Base-by-base conservation (phyloP, 2,329 filamentous ascomycete genomes). In the Microcyclosporella mali region DNA sequence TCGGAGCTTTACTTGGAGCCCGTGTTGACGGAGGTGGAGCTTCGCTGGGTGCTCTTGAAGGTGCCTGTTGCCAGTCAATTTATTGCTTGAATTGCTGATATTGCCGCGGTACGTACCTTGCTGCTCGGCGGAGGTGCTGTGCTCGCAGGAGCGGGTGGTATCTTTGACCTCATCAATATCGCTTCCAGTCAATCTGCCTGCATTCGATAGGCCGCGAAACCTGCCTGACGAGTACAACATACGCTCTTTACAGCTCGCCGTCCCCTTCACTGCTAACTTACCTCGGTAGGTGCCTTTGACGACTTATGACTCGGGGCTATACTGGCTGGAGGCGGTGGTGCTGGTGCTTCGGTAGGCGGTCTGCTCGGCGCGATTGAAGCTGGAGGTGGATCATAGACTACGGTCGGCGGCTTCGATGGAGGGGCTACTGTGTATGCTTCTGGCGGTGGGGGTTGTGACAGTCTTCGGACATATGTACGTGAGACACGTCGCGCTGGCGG, bases 381-480 rank as follows among this genome's bases (percentile, higher is more conserved):
- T 33, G 52, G 54, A 31, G 40, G n/a, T n/a, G n/a, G 25, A 28
- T 33, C 21, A 8, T 33, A 27, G 19, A 30, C 15, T 16, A 25
- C 32, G 35, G 39, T 27, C 16, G 35, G 16, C 11, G 41, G 36
- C 21, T 30, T 30, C n/a, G 42, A 37, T 14, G 44, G 50, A 36
- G 50, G 52, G 12, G 50, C 46, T 40, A 25, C 21, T 9, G 21
- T 25, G 9, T 25, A 25, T 25, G 21, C 9, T 9, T 25, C 21
- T 4, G 50, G 45, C 10, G 47, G 42, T 10, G 47, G 43, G 3
- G 43, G 43, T 12, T 46, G 46, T 12, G 19, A 33, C 3, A 43
- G 51, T 40, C 44, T 40, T 29, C 51, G 49, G 9, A 57, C 46
- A n/a, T 53, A 50, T 27, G 52, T 53, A 11, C 51, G 48, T 21